phyloP scores from a whole-genome alignment of 176 grass and related monocot species.

The Cenchrus americanus region DNA sequence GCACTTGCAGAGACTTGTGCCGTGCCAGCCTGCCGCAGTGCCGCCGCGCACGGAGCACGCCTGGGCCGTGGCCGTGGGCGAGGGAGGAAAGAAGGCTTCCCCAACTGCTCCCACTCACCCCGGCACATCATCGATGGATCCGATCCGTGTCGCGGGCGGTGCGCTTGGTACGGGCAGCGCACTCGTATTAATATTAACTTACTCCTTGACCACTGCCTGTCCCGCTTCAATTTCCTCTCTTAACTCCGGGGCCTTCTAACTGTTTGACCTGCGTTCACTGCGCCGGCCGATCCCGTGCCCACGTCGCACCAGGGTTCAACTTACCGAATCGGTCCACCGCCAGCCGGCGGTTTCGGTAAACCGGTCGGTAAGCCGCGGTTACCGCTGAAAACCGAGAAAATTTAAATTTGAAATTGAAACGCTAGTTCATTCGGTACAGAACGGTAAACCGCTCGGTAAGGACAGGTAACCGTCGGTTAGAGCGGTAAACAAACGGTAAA shows the following conservation, averaged over 20 bases:
- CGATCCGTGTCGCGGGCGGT: background rate
- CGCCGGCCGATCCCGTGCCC: background rate
- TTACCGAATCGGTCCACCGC: too few species aligned
- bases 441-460: too few species aligned
- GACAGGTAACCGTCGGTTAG: too few species aligned
- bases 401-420: too few species aligned
- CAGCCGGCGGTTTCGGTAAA: too few species aligned
- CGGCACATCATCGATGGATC: background rate
- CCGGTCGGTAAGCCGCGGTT: too few species aligned
- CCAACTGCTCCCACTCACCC: background rate
- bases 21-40: too few species aligned
- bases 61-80: background rate
- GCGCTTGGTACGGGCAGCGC: background rate
- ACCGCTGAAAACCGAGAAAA: too few species aligned
- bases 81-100: background rate
- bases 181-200: background rate
- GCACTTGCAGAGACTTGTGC: too few species aligned
- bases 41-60: background rate
- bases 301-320: too few species aligned
- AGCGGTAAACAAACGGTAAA: too few species aligned
- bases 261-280: conserved; percentile 20
- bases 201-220: background rate
- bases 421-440: too few species aligned
- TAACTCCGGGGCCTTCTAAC: background rate
- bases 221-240: background rate